These are phyloP conservation scores for Myrica gale DNA, from an alignment of 306 rosid species.

Conservation along the genomic window DNA sequence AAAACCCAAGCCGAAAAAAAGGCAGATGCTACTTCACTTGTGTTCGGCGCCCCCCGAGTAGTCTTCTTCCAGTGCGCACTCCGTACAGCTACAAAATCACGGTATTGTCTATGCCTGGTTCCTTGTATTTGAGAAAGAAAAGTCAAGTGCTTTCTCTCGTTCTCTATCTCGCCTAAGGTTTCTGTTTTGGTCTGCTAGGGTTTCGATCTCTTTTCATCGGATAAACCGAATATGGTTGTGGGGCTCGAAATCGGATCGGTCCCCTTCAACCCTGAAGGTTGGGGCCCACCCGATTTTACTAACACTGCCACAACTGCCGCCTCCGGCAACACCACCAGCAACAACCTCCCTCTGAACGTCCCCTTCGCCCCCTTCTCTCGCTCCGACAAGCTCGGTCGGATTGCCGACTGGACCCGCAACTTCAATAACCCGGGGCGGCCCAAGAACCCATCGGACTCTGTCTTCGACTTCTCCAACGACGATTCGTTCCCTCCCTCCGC, in stretches of 20 bases:
- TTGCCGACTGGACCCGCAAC: slow-evolving; percentile 88
- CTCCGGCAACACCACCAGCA: background rate
- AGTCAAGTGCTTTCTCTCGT: too few relatives aligned
- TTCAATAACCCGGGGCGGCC: slow-evolving; percentile 60
- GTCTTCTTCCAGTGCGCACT: too few relatives aligned
- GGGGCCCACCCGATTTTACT: slow-evolving; percentile 78
- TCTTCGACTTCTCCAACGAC: slow-evolving; percentile 79
- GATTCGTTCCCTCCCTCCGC: slow-evolving; percentile 70
- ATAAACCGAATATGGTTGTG: slow-evolving; percentile 29
- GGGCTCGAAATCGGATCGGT: slow-evolving; percentile 70
- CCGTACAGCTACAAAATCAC: too few relatives aligned
- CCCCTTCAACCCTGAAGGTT: slow-evolving; percentile 76
- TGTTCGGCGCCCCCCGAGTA: too few relatives aligned
- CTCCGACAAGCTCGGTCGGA: slow-evolving; percentile 80
- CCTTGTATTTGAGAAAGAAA: too few relatives aligned
- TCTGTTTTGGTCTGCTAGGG: background rate
- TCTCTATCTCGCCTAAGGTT: background rate
- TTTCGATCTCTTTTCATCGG: too few relatives aligned
- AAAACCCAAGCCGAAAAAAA: too few relatives aligned
- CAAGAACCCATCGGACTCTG: slow-evolving; percentile 73
- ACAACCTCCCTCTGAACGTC: slow-evolving; percentile 64
- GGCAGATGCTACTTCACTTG: too few relatives aligned
- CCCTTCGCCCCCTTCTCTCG: slow-evolving; percentile 94
- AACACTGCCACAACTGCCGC: slow-evolving; percentile 5
- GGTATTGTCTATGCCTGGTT: too few relatives aligned